Percentiles rank a stretch among this genome's conserved stretches.
Conservation (phyloP, 208 protist genomes). For the Leishmania martiniquensis region DNA sequence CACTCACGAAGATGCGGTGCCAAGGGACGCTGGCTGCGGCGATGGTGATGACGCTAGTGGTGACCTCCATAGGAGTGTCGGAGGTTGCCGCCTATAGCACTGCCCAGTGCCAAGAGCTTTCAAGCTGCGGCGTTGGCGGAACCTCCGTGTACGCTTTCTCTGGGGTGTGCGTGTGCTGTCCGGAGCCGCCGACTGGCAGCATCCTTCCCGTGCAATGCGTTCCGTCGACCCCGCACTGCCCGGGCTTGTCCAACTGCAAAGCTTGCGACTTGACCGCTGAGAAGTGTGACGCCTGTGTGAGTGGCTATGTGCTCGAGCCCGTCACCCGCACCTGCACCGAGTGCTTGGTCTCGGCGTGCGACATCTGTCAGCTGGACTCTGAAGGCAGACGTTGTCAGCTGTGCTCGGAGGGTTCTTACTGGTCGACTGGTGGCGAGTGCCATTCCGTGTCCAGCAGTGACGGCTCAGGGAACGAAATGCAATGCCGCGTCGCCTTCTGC, state of each 20-base stretch:
- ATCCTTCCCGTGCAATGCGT: background rate
- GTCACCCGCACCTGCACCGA: background rate
- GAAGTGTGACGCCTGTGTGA: background rate
- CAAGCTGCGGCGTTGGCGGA: background rate
- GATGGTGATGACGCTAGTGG: background rate
- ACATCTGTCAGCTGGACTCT: background rate
- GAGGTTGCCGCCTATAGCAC: background rate
- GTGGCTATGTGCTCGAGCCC: background rate
- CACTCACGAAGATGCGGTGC: background rate
- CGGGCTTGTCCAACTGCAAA: background rate
- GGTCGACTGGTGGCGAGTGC: background rate
- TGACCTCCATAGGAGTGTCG: background rate
- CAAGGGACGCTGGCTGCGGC: background rate
- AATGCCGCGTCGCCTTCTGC: conserved; percentile 20
- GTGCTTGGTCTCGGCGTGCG: background rate
- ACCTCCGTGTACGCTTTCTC: background rate
- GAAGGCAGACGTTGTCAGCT: background rate
- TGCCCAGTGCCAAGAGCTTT: background rate
- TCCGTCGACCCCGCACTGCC: background rate
- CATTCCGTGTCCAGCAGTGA: background rate
- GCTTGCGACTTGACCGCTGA: background rate
- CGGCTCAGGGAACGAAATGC: background rate
- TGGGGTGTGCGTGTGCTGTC: background rate
- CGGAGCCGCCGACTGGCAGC: background rate
- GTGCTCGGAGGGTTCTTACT: background rate